A percentile compares a stretch with the other conserved stretches of the same genome.
Conservation (phyloP, 2,329 filamentous ascomycete species). For the Exophiala lecanii-corni region DNA sequence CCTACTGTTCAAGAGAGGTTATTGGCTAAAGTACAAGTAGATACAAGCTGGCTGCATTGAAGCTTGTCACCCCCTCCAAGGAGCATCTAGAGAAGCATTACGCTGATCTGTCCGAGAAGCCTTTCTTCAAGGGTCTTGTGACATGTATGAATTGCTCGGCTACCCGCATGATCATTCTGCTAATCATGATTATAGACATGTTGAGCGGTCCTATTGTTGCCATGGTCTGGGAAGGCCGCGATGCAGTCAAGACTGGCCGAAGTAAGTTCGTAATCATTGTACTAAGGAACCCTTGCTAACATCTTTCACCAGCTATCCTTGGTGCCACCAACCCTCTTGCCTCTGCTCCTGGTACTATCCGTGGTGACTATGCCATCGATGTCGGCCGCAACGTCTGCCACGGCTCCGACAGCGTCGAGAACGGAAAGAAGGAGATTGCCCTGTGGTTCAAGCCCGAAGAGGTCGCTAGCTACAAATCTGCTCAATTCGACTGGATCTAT, state of each 20-base stretch:
- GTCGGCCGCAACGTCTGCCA: slow-evolving; percentile 99
- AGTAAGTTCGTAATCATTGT: slow-evolving; percentile 48
- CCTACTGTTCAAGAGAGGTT: slow-evolving; percentile 62
- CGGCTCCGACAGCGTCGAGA: slow-evolving; percentile 98
- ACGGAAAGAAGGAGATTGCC: slow-evolving; percentile 98
- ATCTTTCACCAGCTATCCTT: slow-evolving; percentile 62
- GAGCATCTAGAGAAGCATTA: slow-evolving; percentile 99
- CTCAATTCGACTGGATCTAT: slow-evolving; percentile 92
- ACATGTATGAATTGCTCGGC: slow-evolving; percentile 57
- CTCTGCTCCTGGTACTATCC: slow-evolving; percentile 95
- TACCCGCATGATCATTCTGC: slow-evolving; percentile 4
- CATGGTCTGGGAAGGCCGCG: slow-evolving; percentile 99
- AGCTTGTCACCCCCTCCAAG: slow-evolving; percentile 83
- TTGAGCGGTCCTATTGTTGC: slow-evolving; percentile 91
- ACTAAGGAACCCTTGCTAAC: slow-evolving; percentile 19
- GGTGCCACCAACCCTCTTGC: slow-evolving; percentile 98
- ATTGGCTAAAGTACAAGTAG: slow-evolving; percentile 57
- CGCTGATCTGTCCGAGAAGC: slow-evolving; percentile 83
- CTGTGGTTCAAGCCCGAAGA: slow-evolving; percentile 96
- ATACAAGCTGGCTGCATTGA: slow-evolving; percentile 98
- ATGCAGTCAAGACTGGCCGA: slow-evolving; percentile 98
- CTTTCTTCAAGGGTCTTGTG: slow-evolving; percentile 94
- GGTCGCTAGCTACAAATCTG: slow-evolving; percentile 75
- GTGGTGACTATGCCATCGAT: slow-evolving; percentile 83
- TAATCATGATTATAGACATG: slow-evolving; percentile 66